A percentile compares a stretch with the other conserved stretches of the same genome.
These are phyloP conservation scores for Kingdonia uniflora DNA, from an alignment of 164 flowering plant genomes.

Conservation along the genomic window DNA sequence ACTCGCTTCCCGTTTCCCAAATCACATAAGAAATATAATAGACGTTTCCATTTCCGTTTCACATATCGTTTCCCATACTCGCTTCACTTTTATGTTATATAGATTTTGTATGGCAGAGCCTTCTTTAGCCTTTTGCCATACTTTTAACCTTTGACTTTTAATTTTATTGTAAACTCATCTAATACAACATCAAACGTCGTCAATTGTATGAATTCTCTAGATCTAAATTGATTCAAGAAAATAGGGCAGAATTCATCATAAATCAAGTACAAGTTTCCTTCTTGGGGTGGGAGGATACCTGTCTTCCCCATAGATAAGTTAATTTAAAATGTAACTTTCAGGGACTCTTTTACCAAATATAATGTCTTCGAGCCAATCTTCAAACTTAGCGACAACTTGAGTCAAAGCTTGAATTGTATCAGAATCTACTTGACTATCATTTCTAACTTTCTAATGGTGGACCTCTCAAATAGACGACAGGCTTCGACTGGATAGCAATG, in stretches of 20 bases:
- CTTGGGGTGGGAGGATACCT: slow-evolving; percentile 16
- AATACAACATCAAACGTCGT: slow-evolving; percentile 84
- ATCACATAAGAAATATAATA: too few species aligned
- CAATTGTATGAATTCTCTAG: slow-evolving; percentile 52
- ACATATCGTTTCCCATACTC: too few species aligned
- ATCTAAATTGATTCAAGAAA: slow-evolving; percentile 75
- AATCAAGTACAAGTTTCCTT: slow-evolving; percentile 38
- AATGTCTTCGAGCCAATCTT: slow-evolving; percentile 81
- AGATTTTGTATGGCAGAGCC: slow-evolving; percentile 72
- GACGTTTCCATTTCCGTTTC: too few species aligned
- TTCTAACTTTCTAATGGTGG: slow-evolving; percentile 43
- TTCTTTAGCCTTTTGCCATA: slow-evolving; percentile 74
- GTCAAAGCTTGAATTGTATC: slow-evolving; percentile 30
- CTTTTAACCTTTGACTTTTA: slow-evolving; percentile 82
- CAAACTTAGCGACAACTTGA: slow-evolving; percentile 64
- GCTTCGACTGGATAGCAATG: slow-evolving; percentile 87
- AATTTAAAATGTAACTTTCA: slow-evolving; percentile 89
- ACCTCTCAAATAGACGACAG: slow-evolving; percentile 75
- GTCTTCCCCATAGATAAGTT: slow-evolving; percentile 36
- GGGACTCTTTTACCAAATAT: slow-evolving; percentile 75
- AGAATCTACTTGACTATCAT: slow-evolving; percentile 37
- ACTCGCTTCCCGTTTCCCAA: too few species aligned
- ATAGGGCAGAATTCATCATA: slow-evolving; percentile 95
- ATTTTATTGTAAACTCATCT: slow-evolving; percentile 98
- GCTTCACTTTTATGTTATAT: slow-evolving; percentile 63